Conservation (phyloP, 2,329 filamentous ascomycete genomes). For the Phaeophleospora eucalypticola region DNA sequence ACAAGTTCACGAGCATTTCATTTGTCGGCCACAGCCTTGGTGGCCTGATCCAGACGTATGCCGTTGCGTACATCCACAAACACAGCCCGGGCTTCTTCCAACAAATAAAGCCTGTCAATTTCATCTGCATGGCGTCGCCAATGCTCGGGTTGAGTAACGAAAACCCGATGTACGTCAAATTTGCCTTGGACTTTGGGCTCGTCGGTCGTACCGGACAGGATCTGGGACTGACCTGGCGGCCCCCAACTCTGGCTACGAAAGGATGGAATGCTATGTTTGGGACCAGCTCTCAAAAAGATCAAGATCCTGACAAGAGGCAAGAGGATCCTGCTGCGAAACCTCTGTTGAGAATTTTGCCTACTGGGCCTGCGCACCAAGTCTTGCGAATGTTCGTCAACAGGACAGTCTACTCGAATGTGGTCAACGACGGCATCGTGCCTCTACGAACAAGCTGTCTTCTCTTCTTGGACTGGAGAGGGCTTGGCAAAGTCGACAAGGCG, state of each 20-base stretch:
- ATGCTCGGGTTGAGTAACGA: slow-evolving; percentile 93
- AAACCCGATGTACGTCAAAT: slow-evolving; percentile 95
- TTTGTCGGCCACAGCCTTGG: slow-evolving; percentile 91
- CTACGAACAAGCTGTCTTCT: slow-evolving; percentile 91
- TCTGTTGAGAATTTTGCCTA: slow-evolving; percentile 80
- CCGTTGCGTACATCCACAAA: slow-evolving; percentile 93
- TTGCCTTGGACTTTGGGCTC: slow-evolving; percentile 91
- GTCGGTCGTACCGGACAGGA: slow-evolving; percentile 96
- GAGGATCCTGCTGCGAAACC: slow-evolving; percentile 81
- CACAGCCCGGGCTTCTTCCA: slow-evolving; percentile 90
- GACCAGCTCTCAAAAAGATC: slow-evolving; percentile 47
- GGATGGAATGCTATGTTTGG: slow-evolving; percentile 84
- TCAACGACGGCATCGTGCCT: slow-evolving; percentile 96
- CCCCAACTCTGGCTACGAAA: slow-evolving; percentile 77
- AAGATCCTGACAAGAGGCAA: slow-evolving; percentile 47
- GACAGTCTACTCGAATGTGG: slow-evolving; percentile 93
- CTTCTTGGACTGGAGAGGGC: slow-evolving; percentile 92
- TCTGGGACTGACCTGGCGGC: slow-evolving; percentile 87
- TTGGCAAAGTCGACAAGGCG: slow-evolving; percentile 91
- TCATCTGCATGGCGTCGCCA: slow-evolving; percentile 80
- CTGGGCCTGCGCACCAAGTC: slow-evolving; percentile 82
- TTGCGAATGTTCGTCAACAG: slow-evolving; percentile 84
- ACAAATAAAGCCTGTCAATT: slow-evolving; percentile 80
- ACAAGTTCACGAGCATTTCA: slow-evolving; percentile 89
- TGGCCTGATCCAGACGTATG: slow-evolving; percentile 86